These are phyloP conservation scores for Leishmania guyanensis DNA, from an alignment of 208 protist species.

Conservation along the genomic window DNA sequence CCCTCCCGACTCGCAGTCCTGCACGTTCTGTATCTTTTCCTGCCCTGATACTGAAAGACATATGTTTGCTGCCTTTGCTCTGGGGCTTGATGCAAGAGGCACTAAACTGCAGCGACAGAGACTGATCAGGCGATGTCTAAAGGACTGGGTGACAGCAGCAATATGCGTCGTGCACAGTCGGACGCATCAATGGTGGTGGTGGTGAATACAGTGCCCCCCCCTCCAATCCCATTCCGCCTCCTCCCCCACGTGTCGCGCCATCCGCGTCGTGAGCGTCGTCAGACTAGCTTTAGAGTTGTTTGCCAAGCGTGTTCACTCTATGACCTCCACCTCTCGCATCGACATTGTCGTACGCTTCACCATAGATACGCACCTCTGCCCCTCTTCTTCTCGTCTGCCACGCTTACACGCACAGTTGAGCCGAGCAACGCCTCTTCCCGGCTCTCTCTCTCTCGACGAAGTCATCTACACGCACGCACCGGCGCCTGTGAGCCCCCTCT, in stretches of 20 bases:
- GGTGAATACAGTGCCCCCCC: not conserved
- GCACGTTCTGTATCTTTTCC: not conserved
- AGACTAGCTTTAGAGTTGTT: not conserved
- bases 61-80: not conserved
- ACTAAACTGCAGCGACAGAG: not conserved
- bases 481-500: not conserved
- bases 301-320: not conserved
- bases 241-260: not conserved
- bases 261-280: not conserved
- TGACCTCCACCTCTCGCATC: conserved; percentile 1
- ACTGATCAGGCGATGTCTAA: no score
- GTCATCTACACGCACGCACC: not conserved
- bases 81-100: not conserved
- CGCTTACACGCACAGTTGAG: not conserved
- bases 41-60: not conserved
- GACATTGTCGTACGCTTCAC: not conserved
- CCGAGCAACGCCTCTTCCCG: not conserved
- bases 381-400: not conserved
- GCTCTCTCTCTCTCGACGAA: not conserved
- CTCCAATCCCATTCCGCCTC: not conserved
- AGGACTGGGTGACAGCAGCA: not conserved
- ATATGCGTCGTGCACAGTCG: not conserved
- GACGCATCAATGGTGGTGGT: not conserved
- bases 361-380: not conserved
- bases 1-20: not conserved